Evolutionary conservation across 179 eudicot species (phyloP), one percentile per base, ranked within the genome.

Genomic region (Beta macrorhiza): DNA sequence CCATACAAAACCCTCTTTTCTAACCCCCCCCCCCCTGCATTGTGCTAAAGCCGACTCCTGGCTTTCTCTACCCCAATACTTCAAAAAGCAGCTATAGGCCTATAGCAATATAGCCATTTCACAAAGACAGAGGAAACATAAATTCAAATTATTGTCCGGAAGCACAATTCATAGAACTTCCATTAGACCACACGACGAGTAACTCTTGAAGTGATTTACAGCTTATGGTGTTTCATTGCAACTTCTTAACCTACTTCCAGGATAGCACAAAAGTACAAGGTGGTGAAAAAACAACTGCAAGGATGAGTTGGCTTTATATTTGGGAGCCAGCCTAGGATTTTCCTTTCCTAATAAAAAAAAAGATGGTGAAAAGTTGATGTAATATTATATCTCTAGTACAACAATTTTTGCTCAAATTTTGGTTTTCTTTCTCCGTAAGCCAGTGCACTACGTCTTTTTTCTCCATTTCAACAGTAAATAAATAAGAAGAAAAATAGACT

Each of bases 401-500:
- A 8, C 51, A 25, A 59, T 51, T 58, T 7, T 7, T 22, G 4
- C 77, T 63, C 14, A 17, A 32, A 45, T 9, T 49, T 49, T 49
- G 10, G 10, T 49, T 37, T 37, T 37, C 42, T 37, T 49, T 5
- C 53, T 79, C 16, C 56, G 53, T 9, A 6, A 9, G 67, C 57
- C 25, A 61, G 22, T 42, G 53, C 25, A 53, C 44, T 73, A 22
- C n/a, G 10, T 37, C 9, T 49, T 49, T 49, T 49, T 49, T 9
- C 22, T 52, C 56, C 61, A 74, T 22, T 15, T 29, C 7, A 56
- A 0, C 7, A 74, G 51, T 29, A 55, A 74, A 53, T 44, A 53
- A 0, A 19, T 45, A 72, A 58, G 51, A 47, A 72, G 25, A 25
- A 56, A 69, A 64, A 29, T 14, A 45, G 82, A 87, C 98, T 93